Conservation (phyloP, 169 alveolate genomes). For the Plasmodium reichenowi region DNA sequence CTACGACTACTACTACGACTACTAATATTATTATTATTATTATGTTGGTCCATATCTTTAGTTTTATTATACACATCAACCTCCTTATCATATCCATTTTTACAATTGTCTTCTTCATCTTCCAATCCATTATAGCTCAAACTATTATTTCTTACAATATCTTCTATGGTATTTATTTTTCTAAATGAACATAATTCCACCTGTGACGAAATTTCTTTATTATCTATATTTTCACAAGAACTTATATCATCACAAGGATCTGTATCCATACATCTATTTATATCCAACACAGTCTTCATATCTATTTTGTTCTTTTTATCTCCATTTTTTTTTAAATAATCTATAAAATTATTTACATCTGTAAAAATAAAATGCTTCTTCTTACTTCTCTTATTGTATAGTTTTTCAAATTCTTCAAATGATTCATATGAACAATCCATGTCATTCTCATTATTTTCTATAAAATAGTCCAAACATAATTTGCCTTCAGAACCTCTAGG, state of each 20-base stretch:
- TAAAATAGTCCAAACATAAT: conserved; percentile 40
- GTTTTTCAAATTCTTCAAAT: conserved; percentile 36
- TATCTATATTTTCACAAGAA: neutral
- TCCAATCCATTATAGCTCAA: neutral
- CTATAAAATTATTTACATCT: conserved; percentile 55
- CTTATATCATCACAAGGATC: too few relatives aligned
- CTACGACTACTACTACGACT: neutral
- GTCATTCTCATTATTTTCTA: neutral
- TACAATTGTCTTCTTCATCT: neutral
- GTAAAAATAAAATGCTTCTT: conserved; percentile 41
- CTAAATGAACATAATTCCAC: neutral
- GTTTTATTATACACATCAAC: neutral
- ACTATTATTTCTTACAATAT: conserved; percentile 3
- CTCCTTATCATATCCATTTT: neutral
- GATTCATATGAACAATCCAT: conserved; percentile 28
- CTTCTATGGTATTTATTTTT: conserved; percentile 13
- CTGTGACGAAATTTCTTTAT: neutral
- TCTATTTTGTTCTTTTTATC: neutral
- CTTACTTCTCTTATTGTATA: conserved; percentile 19
- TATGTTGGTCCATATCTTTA: neutral
- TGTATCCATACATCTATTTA: too few relatives aligned
- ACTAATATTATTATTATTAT: neutral
- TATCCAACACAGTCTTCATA: too few relatives aligned
- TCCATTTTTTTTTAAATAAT: conserved; percentile 17
- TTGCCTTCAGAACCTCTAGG: conserved; percentile 69